These are phyloP conservation scores for Nannochloris sp. DNA, from an alignment of 139 green algal genomes.

Conservation along the genomic window DNA sequence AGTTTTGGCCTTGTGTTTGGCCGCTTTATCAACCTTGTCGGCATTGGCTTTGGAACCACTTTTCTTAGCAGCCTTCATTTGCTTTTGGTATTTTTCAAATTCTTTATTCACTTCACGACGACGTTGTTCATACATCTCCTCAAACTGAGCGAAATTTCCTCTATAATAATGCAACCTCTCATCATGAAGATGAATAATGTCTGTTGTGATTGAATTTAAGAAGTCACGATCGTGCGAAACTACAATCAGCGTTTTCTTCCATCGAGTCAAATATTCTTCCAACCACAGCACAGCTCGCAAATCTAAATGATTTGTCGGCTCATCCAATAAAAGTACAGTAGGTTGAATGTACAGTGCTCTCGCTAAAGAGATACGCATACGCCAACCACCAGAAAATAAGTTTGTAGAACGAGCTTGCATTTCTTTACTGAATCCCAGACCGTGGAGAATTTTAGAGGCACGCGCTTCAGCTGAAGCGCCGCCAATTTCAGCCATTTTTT, in stretches of 20 bases:
- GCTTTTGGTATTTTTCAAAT: constrained; percentile 88
- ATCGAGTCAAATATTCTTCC: constrained; percentile 70
- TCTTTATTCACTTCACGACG: constrained; percentile 85
- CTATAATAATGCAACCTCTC: constrained; percentile 88
- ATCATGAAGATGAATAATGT: constrained; percentile 99
- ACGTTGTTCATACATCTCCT: constrained; percentile 99
- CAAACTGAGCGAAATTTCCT: constrained; percentile 89
- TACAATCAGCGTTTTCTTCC: constrained; percentile 98
- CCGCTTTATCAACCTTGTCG: constrained; percentile 48
- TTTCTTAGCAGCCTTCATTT: constrained; percentile 80
- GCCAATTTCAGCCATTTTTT: constrained; percentile 79
- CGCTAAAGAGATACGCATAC: constrained; percentile 98
- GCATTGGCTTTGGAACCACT: constrained; percentile 59
- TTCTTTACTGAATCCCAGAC: constrained; percentile 72
- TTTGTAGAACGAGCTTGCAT: constrained; percentile 84
- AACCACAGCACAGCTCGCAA: constrained; percentile 85
- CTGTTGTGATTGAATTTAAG: constrained; percentile 95
- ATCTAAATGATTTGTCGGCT: constrained; percentile 99
- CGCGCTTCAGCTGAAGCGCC: constrained; percentile 77
- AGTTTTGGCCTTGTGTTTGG: constrained; percentile 54
- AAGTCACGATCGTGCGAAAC: constrained; percentile 99
- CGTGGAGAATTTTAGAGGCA: constrained; percentile 96
- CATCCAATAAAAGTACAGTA: constrained; percentile 96
- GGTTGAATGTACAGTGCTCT: constrained; percentile 97
- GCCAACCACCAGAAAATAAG: constrained; percentile 87